A percentile compares a stretch with the other conserved stretches of the same genome.
Evolutionary conservation across 1,139 yeast genomes (phyloP).

Genomic region (Eremothecium gossypii): DNA sequence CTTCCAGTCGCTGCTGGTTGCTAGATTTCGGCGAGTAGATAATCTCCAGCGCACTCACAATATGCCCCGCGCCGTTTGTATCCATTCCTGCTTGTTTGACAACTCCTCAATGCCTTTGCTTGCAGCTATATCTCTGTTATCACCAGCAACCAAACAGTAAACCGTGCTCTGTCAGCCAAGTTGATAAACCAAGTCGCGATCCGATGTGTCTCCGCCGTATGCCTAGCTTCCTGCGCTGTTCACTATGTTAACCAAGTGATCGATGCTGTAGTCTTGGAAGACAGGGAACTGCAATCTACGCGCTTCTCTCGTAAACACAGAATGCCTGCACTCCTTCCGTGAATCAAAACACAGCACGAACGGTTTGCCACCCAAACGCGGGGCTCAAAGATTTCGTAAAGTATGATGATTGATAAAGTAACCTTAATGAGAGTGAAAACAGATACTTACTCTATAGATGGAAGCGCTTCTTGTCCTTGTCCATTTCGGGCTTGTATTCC

Average conservation of each 20-base stretch:
- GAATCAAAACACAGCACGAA: no score
- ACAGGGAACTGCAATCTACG: no score
- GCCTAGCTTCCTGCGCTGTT: no score
- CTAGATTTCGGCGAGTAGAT: slow-evolving; percentile 67
- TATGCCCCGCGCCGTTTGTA: slow-evolving; percentile 54
- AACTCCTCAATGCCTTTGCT: not conserved
- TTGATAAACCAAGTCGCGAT: not conserved
- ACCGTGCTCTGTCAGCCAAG: no score
- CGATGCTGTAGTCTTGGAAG: no score
- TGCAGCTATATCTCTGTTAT: no score
- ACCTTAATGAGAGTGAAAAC: not conserved
- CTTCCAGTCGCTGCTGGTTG: slow-evolving; percentile 55
- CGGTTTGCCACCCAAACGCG: slow-evolving; percentile 3
- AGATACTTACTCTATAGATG: slow-evolving; percentile 40
- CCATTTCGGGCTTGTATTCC: slow-evolving; percentile 97
- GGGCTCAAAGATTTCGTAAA: not conserved
- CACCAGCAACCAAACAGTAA: no score
- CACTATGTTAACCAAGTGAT: no score
- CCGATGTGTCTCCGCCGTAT: not conserved
- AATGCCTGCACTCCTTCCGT: no score
- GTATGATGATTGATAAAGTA: not conserved
- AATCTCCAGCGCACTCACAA: slow-evolving; percentile 65
- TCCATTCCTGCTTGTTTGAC: slow-evolving; percentile 40
- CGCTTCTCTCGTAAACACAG: no score
- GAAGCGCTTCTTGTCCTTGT: slow-evolving; percentile 87